Percentiles rank a stretch among this genome's conserved stretches.
Evolutionary conservation across 768 basidiomycete species (phyloP).

Genomic region (Cystobasidium ongulense): DNA sequence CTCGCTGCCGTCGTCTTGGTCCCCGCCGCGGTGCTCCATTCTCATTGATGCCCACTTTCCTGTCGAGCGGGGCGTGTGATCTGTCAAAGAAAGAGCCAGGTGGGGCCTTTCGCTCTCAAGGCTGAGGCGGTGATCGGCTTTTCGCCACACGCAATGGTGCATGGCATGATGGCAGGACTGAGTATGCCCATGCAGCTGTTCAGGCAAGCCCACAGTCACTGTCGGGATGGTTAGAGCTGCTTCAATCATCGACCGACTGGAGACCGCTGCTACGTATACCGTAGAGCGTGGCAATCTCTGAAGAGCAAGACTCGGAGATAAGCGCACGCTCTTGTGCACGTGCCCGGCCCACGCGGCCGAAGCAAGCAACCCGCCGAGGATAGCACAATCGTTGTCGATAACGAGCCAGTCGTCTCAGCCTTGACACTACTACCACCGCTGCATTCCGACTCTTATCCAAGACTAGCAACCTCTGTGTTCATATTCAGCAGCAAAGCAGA

Average conservation of each 20-base stretch:
- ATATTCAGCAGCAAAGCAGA: neutral
- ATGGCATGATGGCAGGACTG: neutral
- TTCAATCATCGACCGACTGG: neutral
- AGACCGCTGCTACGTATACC: neutral
- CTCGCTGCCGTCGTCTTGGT: neutral
- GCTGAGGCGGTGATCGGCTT: neutral
- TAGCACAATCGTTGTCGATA: too few species aligned
- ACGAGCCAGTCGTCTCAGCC: too few species aligned
- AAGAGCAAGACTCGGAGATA: too few species aligned
- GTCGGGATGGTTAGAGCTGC: too few species aligned
- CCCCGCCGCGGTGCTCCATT: neutral
- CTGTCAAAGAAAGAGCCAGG: neutral
- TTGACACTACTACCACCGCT: too few species aligned
- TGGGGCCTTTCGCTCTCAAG: neutral
- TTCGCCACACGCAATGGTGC: neutral
- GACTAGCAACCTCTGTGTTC: neutral
- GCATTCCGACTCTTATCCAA: too few species aligned
- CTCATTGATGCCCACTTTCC: neutral
- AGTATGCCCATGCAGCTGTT: too few species aligned
- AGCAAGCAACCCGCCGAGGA: neutral
- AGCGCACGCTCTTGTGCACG: neutral
- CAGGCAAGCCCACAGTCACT: too few species aligned
- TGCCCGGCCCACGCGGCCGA: neutral
- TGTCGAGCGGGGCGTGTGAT: neutral
- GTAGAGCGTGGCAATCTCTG: neutral